Evolutionary conservation across 805 yeast genomes (phyloP), one percentile per base, ranked within the genome.

Genomic region (Sungouiozyma ichnusensis): DNA sequence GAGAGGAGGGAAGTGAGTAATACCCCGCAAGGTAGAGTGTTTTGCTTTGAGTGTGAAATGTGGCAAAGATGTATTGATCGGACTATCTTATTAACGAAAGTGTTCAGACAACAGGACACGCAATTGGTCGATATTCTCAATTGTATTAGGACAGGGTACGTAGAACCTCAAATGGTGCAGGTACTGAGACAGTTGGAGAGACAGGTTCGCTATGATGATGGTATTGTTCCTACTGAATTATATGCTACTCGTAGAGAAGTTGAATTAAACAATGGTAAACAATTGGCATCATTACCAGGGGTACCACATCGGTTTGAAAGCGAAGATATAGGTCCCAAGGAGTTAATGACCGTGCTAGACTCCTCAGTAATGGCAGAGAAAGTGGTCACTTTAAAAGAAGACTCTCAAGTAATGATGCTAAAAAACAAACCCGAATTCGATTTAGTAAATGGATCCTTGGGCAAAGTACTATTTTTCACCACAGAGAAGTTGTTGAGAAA

Each of bases 331-430:
- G 69, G 63, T 4, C 49, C 59, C 1, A 46, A 56, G 15, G 56
- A 52, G 45, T 51, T 51, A 32, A 44, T 57, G 16, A 58, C 64
- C 29, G 54, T 66, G 44, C 60, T 80, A 39, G 79, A 81, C 16
- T 60, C 66, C 3, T 71, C 73, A 37, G 67, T 85, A 33, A 79
- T 88, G 82, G 94, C 92, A 36, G 83, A 81, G 20, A 70, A 72
- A 44, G 56, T 51, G 5, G 55, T 92, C 14, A 69, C 66, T 2
- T 64, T 92, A 48, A 90, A 88, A 58, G 79, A 76, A 42, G 86
- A 85, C 32, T 94, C 96, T 0, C 98, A 92, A 61, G 97, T 92
- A 1, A 88, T 92, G 96, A 78, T 85, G 71, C 64, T 92, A 49
- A 85, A 84, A 53, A 92, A 92, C 58, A 70, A 74, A 20, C 88